Percentiles rank a stretch among this genome's conserved stretches.
Conservation (phyloP, 2,329 filamentous ascomycete genomes). For the Ophiostoma australiae region DNA sequence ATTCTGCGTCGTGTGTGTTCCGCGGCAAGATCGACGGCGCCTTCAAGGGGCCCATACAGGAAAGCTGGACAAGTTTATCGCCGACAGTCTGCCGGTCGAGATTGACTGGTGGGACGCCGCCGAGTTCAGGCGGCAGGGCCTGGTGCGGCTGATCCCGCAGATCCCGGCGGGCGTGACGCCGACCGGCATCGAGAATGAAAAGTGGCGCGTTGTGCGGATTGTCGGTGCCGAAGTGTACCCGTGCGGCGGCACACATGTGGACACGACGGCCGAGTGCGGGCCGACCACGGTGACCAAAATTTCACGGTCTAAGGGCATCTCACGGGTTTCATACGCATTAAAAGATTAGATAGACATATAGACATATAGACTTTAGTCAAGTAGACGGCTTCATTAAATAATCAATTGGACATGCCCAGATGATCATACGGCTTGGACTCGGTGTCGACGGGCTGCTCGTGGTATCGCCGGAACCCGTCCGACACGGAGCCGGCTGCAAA, state of each 20-base stretch:
- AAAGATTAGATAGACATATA: neutral
- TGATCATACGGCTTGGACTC: constrained; percentile 13
- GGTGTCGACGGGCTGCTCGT: constrained; percentile 5
- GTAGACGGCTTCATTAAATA: neutral
- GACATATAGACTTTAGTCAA: neutral
- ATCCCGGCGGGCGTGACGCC: constrained; percentile 32
- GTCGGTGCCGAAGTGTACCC: constrained; percentile 65
- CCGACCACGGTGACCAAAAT: constrained; percentile 64
- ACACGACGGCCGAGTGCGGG: constrained; percentile 53
- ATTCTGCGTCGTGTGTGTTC: constrained; percentile 63
- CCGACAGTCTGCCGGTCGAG: constrained; percentile 51
- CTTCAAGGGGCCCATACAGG: constrained; percentile 59
- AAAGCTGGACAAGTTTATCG: constrained; percentile 54
- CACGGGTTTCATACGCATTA: constrained; percentile 49
- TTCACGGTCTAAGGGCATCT: constrained; percentile 57
- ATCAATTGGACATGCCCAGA: neutral
- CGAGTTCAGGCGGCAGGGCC: constrained; percentile 51
- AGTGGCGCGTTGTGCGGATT: constrained; percentile 64
- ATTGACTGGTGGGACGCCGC: constrained; percentile 65
- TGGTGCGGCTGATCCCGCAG: constrained; percentile 49
- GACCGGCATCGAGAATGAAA: constrained; percentile 40
- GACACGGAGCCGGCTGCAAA: constrained; percentile 15
- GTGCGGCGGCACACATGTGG: constrained; percentile 70
- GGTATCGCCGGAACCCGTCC: constrained; percentile 22
- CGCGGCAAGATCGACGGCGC: constrained; percentile 60